phyloP scores from a whole-genome alignment of 2,329 filamentous ascomycete genomes.

The Dendrostoma leiphaemia region DNA sequence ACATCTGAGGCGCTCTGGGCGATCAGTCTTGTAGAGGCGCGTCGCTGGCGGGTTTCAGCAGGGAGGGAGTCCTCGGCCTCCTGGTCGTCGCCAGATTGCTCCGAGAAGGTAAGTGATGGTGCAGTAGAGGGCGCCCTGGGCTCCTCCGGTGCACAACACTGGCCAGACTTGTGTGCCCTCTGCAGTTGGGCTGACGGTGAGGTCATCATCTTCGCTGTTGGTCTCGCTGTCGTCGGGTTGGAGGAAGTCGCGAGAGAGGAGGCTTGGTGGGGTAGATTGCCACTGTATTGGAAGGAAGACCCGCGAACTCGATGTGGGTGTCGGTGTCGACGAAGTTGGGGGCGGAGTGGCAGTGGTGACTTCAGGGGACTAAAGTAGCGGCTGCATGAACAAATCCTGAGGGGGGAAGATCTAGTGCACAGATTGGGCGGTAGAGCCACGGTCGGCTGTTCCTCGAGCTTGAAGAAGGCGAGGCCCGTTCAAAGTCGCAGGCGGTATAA shows the following conservation, averaged over 20 bases:
- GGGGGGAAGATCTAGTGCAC: neutral
- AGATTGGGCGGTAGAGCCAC: conserved; percentile 13
- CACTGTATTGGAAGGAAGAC: neutral
- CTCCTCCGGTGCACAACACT: conserved; percentile 36
- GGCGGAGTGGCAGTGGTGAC: conserved; percentile 15
- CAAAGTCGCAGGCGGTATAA: too few relatives aligned
- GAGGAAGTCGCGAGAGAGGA: neutral
- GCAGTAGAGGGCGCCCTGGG: conserved; percentile 48
- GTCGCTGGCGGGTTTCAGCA: conserved; percentile 49
- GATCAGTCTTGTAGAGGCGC: conserved; percentile 68
- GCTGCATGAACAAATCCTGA: conserved; percentile 6
- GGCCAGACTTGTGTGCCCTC: conserved; percentile 28
- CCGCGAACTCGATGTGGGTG: conserved; percentile 15
- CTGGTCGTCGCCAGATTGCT: conserved; percentile 54
- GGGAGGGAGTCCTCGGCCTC: conserved; percentile 48
- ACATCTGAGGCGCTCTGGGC: conserved; percentile 62
- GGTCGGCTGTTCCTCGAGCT: conserved; percentile 1
- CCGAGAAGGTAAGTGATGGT: conserved; percentile 62
- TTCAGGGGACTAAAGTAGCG: neutral
- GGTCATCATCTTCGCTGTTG: conserved; percentile 33
- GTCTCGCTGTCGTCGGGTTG: conserved; percentile 27
- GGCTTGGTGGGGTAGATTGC: neutral
- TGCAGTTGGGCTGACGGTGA: conserved; percentile 32
- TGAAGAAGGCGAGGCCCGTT: too few relatives aligned
- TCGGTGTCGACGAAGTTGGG: neutral